phyloP scores from a whole-genome alignment of 2,329 filamentous ascomycete genomes.

The Grosmannia serpens region DNA sequence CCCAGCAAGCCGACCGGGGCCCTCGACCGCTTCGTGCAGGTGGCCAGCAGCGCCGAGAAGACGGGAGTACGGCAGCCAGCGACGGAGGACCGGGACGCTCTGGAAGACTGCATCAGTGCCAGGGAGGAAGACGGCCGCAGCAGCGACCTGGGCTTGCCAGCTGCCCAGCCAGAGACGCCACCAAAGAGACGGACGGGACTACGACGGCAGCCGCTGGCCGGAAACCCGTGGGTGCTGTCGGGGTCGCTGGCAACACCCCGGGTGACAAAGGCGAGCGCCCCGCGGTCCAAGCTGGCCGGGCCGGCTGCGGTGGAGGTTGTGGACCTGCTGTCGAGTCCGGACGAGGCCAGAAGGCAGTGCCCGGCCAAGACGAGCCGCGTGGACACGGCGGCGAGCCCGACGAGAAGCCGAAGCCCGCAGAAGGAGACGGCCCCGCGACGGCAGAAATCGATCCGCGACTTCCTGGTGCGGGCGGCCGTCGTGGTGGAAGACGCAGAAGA shows the following conservation, averaged over 20 bases:
- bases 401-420: background rate
- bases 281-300: background rate
- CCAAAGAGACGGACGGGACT: background rate
- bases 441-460: constrained; percentile 8
- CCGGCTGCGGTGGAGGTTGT: background rate
- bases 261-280: background rate
- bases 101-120: background rate
- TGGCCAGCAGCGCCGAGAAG: constrained; percentile 18
- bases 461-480: background rate
- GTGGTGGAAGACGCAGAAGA: background rate
- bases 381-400: background rate
- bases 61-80: background rate
- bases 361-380: background rate
- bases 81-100: background rate
- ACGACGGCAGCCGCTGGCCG: background rate
- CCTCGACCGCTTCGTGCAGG: constrained; percentile 26
- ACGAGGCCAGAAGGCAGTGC: background rate
- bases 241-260: constrained; percentile 3
- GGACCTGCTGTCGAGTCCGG: constrained; percentile 4
- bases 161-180: background rate
- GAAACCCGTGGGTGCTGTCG: constrained; percentile 6
- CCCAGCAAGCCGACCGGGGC: constrained; percentile 17
- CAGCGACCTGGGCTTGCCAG: background rate
- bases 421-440: background rate
- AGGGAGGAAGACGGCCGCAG: background rate